Base-by-base conservation (phyloP, 345 rosid species). In the Linum usitatissimum region DNA sequence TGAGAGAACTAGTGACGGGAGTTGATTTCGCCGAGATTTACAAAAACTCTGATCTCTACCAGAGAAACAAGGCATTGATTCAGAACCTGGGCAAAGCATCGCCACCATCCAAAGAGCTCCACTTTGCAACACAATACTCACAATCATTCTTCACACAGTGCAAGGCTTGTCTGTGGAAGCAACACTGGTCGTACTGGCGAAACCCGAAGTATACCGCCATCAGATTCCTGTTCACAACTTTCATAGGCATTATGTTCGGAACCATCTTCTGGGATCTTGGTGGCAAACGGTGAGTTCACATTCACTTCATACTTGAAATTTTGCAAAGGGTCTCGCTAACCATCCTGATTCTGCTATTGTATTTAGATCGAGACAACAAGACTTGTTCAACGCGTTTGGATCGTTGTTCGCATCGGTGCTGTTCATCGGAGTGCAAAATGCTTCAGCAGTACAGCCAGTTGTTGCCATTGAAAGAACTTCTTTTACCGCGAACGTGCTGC, bases 101-200 rank as follows among this genome's bases (percentile, higher is more conserved):
- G 3, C 58, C 58, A 7, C 28, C 12, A 13, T 6, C 58, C 10
- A 55, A 55, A 23, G 58, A 55, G 0, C 58, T 55, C 58, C 13
- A 55, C 30, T 55, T 55, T 28, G 12, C 58, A 23, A 55, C 58
- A 18, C 21, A 7, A 28, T 55, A 55, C 23, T 55, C 58, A 13
- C 58, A n/a, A 13, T 3, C 58, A 55, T 55, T 55, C 30, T 17
- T 18, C 28, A 18, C 58, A 18, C 58, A 55, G 13, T 55, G 30
- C 30, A n/a, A 18, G 58, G 58, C 58, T 55, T 55, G 58, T 28
- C 8, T 55, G 58, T 55, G 58, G 58, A 55, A 55, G 28, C 58
- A 55, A 13, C 58, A 55, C 23, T 55, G 21, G 58, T 55, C 58
- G 4, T 55, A 55, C 30, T 55, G 58, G 58, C 58, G 58, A 9